Conservation (phyloP, 257 asterid species). For the Voacanga thouarsii region DNA sequence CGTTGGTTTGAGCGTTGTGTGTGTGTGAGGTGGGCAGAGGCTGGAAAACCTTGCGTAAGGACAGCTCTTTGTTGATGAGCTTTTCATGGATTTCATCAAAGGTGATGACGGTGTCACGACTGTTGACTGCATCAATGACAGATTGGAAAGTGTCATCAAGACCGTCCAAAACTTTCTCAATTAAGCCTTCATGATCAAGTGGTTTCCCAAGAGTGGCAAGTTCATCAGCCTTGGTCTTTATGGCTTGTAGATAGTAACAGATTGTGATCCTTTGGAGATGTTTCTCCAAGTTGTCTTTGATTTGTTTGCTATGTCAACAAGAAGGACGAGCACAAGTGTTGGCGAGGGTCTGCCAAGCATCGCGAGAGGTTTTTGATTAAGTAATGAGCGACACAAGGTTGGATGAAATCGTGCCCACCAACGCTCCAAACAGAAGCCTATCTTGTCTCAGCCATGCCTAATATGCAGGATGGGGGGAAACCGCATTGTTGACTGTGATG, state of each 20-base stretch:
- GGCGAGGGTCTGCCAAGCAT: neutral
- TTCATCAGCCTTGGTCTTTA: neutral
- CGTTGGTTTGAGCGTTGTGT: no score
- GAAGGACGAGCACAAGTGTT: neutral
- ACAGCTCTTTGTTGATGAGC: constrained; percentile 2
- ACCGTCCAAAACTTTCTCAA: neutral
- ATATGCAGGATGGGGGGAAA: no score
- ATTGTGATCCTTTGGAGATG: neutral
- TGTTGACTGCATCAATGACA: neutral
- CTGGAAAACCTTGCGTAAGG: neutral
- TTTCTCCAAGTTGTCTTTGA: neutral
- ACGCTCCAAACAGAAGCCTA: no score
- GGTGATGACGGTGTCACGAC: neutral
- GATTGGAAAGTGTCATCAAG: neutral
- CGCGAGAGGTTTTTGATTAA: neutral
- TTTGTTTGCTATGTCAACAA: constrained; percentile 7
- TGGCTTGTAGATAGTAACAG: neutral
- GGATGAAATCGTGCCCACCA: no score
- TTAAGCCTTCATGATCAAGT: neutral
- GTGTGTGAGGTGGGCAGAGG: neutral
- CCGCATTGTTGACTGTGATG: no score
- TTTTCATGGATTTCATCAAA: constrained; percentile 13
- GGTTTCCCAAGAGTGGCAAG: neutral
- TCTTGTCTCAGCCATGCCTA: no score
- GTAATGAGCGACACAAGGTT: no score